These are phyloP conservation scores for Clonostachys rosea DNA, from an alignment of 2,329 filamentous ascomycete genomes.

Conservation along the genomic window DNA sequence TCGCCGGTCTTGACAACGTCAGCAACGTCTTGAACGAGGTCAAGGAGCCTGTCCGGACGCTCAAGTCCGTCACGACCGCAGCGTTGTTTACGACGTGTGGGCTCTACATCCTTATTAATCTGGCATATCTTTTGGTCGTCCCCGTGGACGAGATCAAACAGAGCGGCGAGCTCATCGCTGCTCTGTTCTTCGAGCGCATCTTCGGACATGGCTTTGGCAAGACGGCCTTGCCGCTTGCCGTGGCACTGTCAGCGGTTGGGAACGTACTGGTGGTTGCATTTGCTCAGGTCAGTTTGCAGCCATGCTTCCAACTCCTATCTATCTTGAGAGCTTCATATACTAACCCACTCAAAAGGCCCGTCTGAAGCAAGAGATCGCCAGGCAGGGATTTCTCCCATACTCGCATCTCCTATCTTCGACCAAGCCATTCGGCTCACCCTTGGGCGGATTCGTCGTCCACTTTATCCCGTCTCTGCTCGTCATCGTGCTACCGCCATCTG, in stretches of 20 bases:
- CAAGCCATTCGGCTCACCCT: constrained; percentile 60
- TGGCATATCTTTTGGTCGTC: constrained; percentile 59
- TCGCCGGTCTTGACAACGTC: constrained; percentile 60
- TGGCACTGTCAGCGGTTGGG: constrained; percentile 63
- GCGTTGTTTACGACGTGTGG: constrained; percentile 57
- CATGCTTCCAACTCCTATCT: not conserved
- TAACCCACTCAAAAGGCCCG: constrained; percentile 43
- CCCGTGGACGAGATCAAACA: constrained; percentile 62
- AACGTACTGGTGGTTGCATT: constrained; percentile 74
- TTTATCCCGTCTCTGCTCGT: constrained; percentile 65
- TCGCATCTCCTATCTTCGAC: constrained; percentile 57
- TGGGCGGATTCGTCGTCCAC: constrained; percentile 65
- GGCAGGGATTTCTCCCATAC: constrained; percentile 66
- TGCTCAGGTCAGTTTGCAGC: constrained; percentile 46
- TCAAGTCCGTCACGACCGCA: constrained; percentile 56
- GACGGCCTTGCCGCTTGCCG: constrained; percentile 54
- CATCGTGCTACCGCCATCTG: constrained; percentile 59
- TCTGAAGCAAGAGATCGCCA: constrained; percentile 68
- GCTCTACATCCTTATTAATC: constrained; percentile 63
- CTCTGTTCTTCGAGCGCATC: constrained; percentile 60
- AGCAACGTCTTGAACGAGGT: constrained; percentile 72
- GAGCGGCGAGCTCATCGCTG: constrained; percentile 64
- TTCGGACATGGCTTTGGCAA: constrained; percentile 57
- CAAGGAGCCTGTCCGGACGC: constrained; percentile 59
- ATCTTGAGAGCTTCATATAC: not conserved